These are phyloP conservation scores for Thecaphora frezii DNA, from an alignment of 1,284 basidiomycete genomes.

Conservation along the genomic window DNA sequence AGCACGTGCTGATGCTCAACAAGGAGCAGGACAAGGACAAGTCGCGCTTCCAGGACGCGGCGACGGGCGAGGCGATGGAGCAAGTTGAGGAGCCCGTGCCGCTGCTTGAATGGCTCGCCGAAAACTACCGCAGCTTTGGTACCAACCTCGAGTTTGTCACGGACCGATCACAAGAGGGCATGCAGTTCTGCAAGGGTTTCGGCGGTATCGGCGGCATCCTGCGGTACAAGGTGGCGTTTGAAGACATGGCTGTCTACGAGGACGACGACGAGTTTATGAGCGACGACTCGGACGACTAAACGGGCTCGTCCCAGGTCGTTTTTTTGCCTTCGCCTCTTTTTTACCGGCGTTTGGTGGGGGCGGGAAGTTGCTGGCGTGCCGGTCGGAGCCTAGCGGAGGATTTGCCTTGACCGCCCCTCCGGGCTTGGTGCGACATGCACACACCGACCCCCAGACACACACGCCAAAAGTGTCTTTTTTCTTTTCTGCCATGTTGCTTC, in stretches of 20 bases:
- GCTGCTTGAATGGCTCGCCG: conserved; percentile 84
- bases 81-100: conserved; percentile 62
- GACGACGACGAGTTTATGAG: conserved; percentile 56
- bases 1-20: conserved; percentile 49
- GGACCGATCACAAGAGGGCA: conserved; percentile 82
- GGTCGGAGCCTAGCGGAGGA: too few relatives aligned
- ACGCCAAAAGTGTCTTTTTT: too few relatives aligned
- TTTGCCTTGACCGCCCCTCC: too few relatives aligned
- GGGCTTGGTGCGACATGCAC: too few relatives aligned
- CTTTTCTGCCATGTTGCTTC: too few relatives aligned
- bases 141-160: conserved; percentile 75
- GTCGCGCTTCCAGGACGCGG: conserved; percentile 91
- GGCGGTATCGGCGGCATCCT: conserved; percentile 95
- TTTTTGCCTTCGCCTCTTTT: too few relatives aligned
- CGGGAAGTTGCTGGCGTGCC: too few relatives aligned
- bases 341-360: too few relatives aligned
- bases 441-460: too few relatives aligned
- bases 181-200: conserved; percentile 97
- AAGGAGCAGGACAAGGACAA: conserved; percentile 66
- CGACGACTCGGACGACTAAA: conserved; percentile 50
- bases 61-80: conserved; percentile 95
- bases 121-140: conserved; percentile 97
- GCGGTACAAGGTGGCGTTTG: conserved; percentile 63
- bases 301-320: too few relatives aligned
- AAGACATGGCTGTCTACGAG: conserved; percentile 55